Evolutionary conservation across 164 flowering plant genomes (phyloP), one percentile per base, ranked within the genome.

Genomic region (Macadamia tetraphylla): DNA sequence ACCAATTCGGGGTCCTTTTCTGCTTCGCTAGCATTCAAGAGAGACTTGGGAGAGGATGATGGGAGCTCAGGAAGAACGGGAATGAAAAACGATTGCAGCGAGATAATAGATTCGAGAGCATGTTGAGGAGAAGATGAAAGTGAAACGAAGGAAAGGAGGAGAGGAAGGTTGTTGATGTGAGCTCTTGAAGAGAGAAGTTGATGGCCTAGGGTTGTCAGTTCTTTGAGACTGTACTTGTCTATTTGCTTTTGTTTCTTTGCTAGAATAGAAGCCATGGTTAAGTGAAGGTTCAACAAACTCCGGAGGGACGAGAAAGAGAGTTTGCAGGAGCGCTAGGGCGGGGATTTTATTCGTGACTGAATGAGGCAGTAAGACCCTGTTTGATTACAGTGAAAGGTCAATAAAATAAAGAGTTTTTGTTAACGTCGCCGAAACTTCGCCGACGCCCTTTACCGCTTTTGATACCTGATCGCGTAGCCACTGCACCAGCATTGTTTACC

Each of bases 1-100:
- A 88, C 83, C 9, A 81, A 51, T 30, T 90, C 91, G 9, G 88
- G 83, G 44, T 84, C 86, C 29, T 69, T 73, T 31, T 64, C 62
- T 31, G 63, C 72, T 8, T 48, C 60, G 35, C 71, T 32, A 63
- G 8, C 57, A 23, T 29, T 15, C 31, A 58, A 35, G 56, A n/a
- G 53, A 48, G 77, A 31, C 43, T 58, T 62, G 29, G 78, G 58
- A 9, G 81, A 73, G 4, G 83, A 78, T 3, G 86, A 66, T 46
- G 92, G 92, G 42, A 89, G 87, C 13, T 82, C 71, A 14, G 86
- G 73, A 32, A 88, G 73, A n/a, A 89, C 66, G 8, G 94, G 88
- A 62, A 75, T 74, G 83, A 94, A 94, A 78, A 94, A 94, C 46
- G 98, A 86, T 49, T 89, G 97, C 18, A 91, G 86, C 8, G 96